Base-by-base conservation (phyloP, 257 asterid species). In the Echium plantagineum region DNA sequence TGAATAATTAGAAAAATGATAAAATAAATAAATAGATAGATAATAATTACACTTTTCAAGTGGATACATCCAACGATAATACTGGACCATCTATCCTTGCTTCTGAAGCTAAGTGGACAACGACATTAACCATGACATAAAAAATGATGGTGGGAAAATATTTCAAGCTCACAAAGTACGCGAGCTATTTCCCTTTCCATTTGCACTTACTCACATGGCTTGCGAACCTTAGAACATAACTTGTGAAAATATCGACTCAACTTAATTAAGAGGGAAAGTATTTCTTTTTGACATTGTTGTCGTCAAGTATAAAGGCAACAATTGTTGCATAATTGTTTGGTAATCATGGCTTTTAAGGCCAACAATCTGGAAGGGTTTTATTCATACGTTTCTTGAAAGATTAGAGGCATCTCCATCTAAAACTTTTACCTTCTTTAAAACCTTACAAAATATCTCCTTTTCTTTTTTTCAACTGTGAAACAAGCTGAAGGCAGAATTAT, bases 341-440 rank as follows among this genome's bases (percentile, higher is more conserved):
- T 54, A 17, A 13, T 54, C 58, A 54, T 54, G 58, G 26, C 28
- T 54, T 13, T 54, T 54, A 2, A 54, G 22, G 19, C 28, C 20
- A n/a, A 8, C 20, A 26, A 12, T 54, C 8, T 54, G 7, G 24
- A 5, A n/a, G 28, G 7, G 20, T 54, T 21, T 4, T 18, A n/a
- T n/a, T n/a, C n/a, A n/a, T 28, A 54, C 58, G 6, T 30, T 15
- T 26, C 26, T 54, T 10, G 24, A 54, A 21, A 54, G 18, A 17
- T 54, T 54, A 2, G 58, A 54, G 8, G 26, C 22, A n/a, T 54
- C 18, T 12, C 58, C 28, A 54, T 54, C 58, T 18, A 8, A 46
- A 58, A 66, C 31, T 42, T 66, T 59, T 16, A 59, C 60, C 51
- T 9, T 21, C 21, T 66, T 32, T 0, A 52, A 20, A 22, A 66